These are phyloP conservation scores for Diplocarpon rosae DNA, from an alignment of 2,329 filamentous ascomycete species.

Conservation along the genomic window DNA sequence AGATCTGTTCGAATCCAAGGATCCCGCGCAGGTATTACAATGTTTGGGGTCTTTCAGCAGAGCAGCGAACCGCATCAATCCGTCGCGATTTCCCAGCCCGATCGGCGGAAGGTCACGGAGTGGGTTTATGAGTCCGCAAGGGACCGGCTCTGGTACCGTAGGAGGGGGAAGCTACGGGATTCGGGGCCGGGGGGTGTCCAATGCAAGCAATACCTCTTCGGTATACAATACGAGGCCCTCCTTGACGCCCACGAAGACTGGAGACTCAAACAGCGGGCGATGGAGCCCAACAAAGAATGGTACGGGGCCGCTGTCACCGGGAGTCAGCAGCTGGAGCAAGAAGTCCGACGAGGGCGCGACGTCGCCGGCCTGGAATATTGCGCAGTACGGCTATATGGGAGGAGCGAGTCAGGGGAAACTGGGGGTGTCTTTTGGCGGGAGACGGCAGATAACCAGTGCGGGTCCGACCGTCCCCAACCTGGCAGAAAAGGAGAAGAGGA, in stretches of 20 bases:
- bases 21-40: constrained; percentile 90
- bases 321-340: constrained; percentile 83
- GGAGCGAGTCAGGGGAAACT: constrained; percentile 93
- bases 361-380: constrained; percentile 92
- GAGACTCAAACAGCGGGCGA: constrained; percentile 38
- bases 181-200: constrained; percentile 39
- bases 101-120: constrained; percentile 62
- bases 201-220: constrained; percentile 48
- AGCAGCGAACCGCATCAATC: constrained; percentile 64
- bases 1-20: constrained; percentile 90
- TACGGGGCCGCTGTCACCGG: constrained; percentile 41
- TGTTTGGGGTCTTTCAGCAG: constrained; percentile 88
- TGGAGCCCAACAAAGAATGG: constrained; percentile 52
- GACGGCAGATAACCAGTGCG: constrained; percentile 83
- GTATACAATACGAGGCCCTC: constrained; percentile 35
- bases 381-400: constrained; percentile 97
- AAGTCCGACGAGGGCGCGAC: constrained; percentile 71
- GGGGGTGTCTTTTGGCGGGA: constrained; percentile 82
- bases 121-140: constrained; percentile 52
- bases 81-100: constrained; percentile 58
- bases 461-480: constrained; percentile 68
- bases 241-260: constrained; percentile 25
- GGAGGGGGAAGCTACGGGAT: constrained; percentile 31
- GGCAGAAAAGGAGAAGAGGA: constrained; percentile 69
- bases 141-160: constrained; percentile 46